Conservation (phyloP, 495 filamentous ascomycete species). For the Apodospora peruviana region DNA sequence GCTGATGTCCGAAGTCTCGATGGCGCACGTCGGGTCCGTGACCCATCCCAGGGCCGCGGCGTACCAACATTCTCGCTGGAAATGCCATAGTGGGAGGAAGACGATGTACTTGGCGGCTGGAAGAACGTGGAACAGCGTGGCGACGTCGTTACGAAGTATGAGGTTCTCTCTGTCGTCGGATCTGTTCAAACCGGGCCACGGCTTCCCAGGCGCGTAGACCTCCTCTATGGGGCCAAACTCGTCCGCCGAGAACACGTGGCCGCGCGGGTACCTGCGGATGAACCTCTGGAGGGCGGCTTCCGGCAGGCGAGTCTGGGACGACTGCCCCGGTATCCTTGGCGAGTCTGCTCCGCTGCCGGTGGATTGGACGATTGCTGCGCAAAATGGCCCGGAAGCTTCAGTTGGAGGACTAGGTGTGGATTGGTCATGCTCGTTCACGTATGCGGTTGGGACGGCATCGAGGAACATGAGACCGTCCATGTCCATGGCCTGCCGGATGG, state of each 20-base stretch:
- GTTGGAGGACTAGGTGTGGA: background rate
- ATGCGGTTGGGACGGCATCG: slow-evolving; percentile 37
- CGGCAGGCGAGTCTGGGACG: slow-evolving; percentile 19
- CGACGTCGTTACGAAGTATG: slow-evolving; percentile 9
- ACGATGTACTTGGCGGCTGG: slow-evolving; percentile 46
- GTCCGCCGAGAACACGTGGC: slow-evolving; percentile 37
- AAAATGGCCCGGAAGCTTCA: slow-evolving; percentile 12
- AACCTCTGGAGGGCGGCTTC: slow-evolving; percentile 31
- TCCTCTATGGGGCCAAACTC: slow-evolving; percentile 33
- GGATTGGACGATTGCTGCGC: slow-evolving; percentile 18
- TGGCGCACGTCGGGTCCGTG: slow-evolving; percentile 33
- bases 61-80: slow-evolving; percentile 64
- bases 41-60: slow-evolving; percentile 64
- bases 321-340: slow-evolving; percentile 6
- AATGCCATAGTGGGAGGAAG: slow-evolving; percentile 65
- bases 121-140: slow-evolving; percentile 24
- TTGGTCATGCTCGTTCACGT: slow-evolving; percentile 7
- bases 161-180: background rate
- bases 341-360: slow-evolving; percentile 6
- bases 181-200: slow-evolving; percentile 2
- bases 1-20: slow-evolving; percentile 37
- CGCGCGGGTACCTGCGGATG: slow-evolving; percentile 31
- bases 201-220: slow-evolving; percentile 12
- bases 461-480: slow-evolving; percentile 46
- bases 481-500: slow-evolving; percentile 42